These are phyloP conservation scores for Marasmius fiardii DNA, from an alignment of 1,284 basidiomycete genomes.

Conservation along the genomic window DNA sequence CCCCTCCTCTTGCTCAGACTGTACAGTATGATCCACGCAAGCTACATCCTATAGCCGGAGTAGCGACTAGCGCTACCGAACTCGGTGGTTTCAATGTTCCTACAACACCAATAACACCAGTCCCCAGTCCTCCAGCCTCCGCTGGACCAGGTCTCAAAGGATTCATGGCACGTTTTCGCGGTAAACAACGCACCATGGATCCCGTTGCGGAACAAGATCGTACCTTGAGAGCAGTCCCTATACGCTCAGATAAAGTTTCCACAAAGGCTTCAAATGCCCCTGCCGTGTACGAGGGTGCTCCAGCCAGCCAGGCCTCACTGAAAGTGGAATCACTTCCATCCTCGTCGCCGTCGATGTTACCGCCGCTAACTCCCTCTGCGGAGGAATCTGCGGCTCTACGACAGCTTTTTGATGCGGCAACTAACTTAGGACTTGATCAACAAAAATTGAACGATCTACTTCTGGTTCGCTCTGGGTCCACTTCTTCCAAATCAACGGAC, in stretches of 20 bases:
- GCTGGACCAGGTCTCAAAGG: conserved; percentile 71
- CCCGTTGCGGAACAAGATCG: conserved; percentile 26
- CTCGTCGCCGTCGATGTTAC: conserved; percentile 20
- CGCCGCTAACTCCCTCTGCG: conserved; percentile 13
- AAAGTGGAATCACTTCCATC: conserved; percentile 9
- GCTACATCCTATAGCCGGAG: conserved; percentile 30
- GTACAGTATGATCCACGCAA: conserved; percentile 37
- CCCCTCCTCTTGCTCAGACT: conserved; percentile 29
- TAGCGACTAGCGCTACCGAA: conserved; percentile 47
- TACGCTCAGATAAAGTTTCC: conserved; percentile 1
- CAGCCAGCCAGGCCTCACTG: neutral
- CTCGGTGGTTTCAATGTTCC: conserved; percentile 43
- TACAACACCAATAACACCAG: conserved; percentile 32
- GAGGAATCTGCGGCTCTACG: conserved; percentile 45
- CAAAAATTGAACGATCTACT: conserved; percentile 60
- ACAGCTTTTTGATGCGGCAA: conserved; percentile 73
- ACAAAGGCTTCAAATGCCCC: neutral
- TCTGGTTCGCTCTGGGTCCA: conserved; percentile 64
- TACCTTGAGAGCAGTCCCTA: conserved; percentile 5
- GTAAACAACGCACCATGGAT: conserved; percentile 46
- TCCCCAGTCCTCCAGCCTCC: conserved; percentile 61
- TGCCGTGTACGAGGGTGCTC: neutral
- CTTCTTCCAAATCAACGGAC: conserved; percentile 50
- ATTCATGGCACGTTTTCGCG: conserved; percentile 75
- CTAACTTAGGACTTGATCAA: conserved; percentile 70